A percentile compares a stretch with the other conserved stretches of the same genome.
These are phyloP conservation scores for Mycena haematopus DNA, from an alignment of 768 basidiomycete species.

Conservation along the genomic window DNA sequence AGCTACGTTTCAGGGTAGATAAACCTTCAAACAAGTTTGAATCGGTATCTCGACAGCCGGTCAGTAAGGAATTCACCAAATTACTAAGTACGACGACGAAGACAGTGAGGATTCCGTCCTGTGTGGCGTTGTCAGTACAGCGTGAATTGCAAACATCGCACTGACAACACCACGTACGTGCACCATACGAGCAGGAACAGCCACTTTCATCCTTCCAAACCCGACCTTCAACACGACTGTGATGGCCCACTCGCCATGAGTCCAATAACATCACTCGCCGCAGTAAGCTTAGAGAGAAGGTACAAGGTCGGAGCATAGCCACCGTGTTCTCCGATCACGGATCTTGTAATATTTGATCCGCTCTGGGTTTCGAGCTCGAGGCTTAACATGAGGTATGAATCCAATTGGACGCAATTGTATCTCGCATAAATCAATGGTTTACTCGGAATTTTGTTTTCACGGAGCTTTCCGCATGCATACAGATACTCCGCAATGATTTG, in stretches of 20 bases:
- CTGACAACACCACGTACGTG: too few species aligned
- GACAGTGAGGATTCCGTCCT: slow-evolving; percentile 46
- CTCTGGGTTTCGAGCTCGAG: too few species aligned
- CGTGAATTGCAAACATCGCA: neutral
- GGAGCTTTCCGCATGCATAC: too few species aligned
- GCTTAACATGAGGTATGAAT: too few species aligned
- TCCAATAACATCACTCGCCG: slow-evolving; percentile 48
- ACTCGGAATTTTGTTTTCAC: too few species aligned
- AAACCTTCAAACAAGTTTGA: slow-evolving; percentile 35
- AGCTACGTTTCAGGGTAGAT: slow-evolving; percentile 40
- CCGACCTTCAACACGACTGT: slow-evolving; percentile 41
- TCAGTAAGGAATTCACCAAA: slow-evolving; percentile 36
- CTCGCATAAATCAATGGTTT: too few species aligned
- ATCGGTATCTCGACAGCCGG: neutral
- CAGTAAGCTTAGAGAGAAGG: too few species aligned
- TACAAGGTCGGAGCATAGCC: too few species aligned
- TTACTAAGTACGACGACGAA: slow-evolving; percentile 39
- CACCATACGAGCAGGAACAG: slow-evolving; percentile 39
- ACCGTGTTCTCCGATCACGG: too few species aligned
- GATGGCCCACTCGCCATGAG: slow-evolving; percentile 49
- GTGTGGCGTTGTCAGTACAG: neutral
- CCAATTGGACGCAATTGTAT: too few species aligned
- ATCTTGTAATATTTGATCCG: too few species aligned
- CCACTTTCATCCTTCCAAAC: slow-evolving; percentile 51
- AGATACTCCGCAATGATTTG: too few species aligned